Evolutionary conservation across 1,139 yeast species (phyloP), one percentile per base, ranked within the genome.

Genomic region (Lodderomyces margitis): DNA sequence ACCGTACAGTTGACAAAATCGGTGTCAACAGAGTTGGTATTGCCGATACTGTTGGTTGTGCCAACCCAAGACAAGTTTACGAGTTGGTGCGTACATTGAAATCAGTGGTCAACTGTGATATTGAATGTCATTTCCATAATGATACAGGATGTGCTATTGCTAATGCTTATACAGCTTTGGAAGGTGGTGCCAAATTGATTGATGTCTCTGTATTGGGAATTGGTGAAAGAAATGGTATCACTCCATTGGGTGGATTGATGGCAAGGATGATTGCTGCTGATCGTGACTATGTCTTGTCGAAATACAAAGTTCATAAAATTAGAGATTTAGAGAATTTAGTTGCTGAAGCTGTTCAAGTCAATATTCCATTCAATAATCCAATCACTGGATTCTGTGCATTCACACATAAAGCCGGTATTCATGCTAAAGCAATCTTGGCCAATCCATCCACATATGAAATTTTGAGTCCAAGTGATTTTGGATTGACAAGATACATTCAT

Each of bases 131-230:
- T 70, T 92, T 92, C 88, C 98, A 92, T 74, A 88, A 92, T 64
- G 98, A 92, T 66, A 92, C 98, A 35, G 98, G 98, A 46, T 91
- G 98, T 75, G 98, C 98, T 53, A 88, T 92, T 71, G 97, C 98
- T 48, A 92, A 92, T 64, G 96, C 98, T 38, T 92, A 92, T 77
- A 87, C 97, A 48, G 98, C 98, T 16, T 78, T 92, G 57, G 98
- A 92, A 70, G 98, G 94, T 42, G 98, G 98, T 59, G 98, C 98
- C 52, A 83, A 82, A 61, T 79, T 91, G 61, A 88, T 92, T 56
- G 98, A 92, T 69, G 96, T 88, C 36, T 85, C 96, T 12, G 98
- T 92, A 5, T 80, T 92, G 57, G 98, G 98, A 59, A 92, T 92
- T 53, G 98, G 98, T 70, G 98, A 92, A 78, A 83, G 98, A 76